These are phyloP conservation scores for Colletotrichum agaves DNA, from an alignment of 2,329 filamentous ascomycete species.

Conservation along the genomic window DNA sequence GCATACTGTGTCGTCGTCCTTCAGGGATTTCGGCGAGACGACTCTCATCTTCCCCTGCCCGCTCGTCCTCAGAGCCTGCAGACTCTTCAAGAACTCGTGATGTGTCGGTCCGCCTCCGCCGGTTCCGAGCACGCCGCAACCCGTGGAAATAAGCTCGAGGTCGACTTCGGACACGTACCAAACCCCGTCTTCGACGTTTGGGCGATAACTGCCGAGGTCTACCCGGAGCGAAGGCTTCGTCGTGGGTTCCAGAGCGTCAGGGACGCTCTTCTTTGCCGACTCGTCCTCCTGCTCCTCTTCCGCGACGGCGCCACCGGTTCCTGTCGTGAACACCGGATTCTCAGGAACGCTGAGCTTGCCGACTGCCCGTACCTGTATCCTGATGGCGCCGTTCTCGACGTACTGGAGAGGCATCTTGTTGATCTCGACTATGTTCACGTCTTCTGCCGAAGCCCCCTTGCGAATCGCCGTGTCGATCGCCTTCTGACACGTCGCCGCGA, in stretches of 20 bases:
- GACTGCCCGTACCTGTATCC: conserved; percentile 49
- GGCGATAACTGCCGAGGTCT: conserved; percentile 42
- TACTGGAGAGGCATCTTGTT: conserved; percentile 55
- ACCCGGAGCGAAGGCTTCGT: conserved; percentile 46
- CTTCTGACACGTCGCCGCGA: conserved; percentile 51
- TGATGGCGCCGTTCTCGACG: conserved; percentile 48
- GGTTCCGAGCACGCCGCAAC: conserved; percentile 41
- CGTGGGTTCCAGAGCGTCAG: conserved; percentile 44
- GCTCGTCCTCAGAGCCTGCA: conserved; percentile 36
- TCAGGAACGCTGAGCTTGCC: conserved; percentile 46
- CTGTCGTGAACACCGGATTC: conserved; percentile 36
- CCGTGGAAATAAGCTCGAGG: conserved; percentile 40
- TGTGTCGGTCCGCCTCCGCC: conserved; percentile 41
- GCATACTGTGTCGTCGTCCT: conserved; percentile 52
- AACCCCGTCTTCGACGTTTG: conserved; percentile 19
- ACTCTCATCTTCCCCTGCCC: conserved; percentile 44
- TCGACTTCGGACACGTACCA: conserved; percentile 40
- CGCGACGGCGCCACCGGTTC: conserved; percentile 32
- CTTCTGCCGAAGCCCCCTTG: conserved; percentile 36
- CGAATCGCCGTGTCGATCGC: conserved; percentile 33
- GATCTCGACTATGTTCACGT: conserved; percentile 57
- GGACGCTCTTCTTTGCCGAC: conserved; percentile 43
- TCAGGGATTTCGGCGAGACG: conserved; percentile 49
- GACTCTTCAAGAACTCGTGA: conserved; percentile 38
- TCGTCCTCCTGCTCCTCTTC: conserved; percentile 38